Percentiles rank a stretch among this genome's conserved stretches.
Evolutionary conservation across 78 protist species (phyloP).

Genomic region (Cyanophora paradoxa): DNA sequence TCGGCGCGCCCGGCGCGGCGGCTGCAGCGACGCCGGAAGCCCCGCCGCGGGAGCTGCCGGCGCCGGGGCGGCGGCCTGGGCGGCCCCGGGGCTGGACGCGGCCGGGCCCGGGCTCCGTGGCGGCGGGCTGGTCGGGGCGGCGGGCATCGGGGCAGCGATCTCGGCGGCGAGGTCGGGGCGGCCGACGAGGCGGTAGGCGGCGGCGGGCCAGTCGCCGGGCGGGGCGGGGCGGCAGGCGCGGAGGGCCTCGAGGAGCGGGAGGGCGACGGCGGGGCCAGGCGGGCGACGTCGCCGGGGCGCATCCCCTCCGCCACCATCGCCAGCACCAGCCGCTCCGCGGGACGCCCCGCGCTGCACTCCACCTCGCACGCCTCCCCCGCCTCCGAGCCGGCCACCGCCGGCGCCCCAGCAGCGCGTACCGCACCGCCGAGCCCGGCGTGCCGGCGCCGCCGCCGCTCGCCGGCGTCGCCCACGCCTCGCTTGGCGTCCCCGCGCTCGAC

Average conservation of each 20-base stretch:
- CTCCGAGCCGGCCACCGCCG: no score
- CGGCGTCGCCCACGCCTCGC: no score
- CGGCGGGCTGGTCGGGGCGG: not conserved
- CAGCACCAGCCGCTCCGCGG: not conserved
- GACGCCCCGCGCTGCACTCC: no score
- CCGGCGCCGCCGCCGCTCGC: no score
- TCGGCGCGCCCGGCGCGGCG: not conserved
- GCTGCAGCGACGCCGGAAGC: not conserved
- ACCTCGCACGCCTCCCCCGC: no score
- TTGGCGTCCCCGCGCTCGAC: no score
- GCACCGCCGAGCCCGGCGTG: no score
- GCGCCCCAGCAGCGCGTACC: no score
- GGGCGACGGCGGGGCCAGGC: not conserved
- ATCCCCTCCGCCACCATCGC: not conserved
- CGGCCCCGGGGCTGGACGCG: not conserved
- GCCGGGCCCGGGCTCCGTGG: no score
- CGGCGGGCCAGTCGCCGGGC: slow-evolving; percentile 1
- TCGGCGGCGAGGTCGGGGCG: slow-evolving; percentile 22
- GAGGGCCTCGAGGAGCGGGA: slow-evolving; percentile 20
- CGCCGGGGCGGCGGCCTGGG: not conserved
- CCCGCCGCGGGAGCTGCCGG: not conserved
- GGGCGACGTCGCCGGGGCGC: no score
- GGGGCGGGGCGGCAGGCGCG: slow-evolving; percentile 6
- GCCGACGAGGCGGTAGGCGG: slow-evolving; percentile 5
- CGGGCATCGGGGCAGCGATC: not conserved